Percentiles rank a stretch among this genome's conserved stretches.
Evolutionary conservation across 176 grass and related monocot species (phyloP).

Genomic region (Raddia guianensis): DNA sequence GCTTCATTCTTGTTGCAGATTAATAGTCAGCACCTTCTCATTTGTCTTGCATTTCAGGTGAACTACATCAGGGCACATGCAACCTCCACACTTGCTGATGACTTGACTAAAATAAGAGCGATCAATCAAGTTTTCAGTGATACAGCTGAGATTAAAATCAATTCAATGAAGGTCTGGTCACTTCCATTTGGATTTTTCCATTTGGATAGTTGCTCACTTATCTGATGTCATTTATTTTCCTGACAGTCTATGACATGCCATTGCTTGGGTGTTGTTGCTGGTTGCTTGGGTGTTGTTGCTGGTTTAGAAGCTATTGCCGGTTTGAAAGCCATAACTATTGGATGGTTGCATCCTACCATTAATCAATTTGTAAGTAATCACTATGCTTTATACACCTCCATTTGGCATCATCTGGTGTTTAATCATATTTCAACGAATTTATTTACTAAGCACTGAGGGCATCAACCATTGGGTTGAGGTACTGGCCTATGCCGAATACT

Average conservation of each 20-base stretch:
- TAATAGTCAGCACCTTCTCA: not conserved
- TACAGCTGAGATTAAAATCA: too few relatives aligned
- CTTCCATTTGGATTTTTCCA: too few relatives aligned
- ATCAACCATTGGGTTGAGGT: too few relatives aligned
- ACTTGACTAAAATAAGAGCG: slow-evolving; percentile 62
- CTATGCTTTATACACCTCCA: not conserved
- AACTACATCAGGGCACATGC: slow-evolving; percentile 73
- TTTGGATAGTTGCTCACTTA: not conserved
- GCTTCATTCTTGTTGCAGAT: too few relatives aligned
- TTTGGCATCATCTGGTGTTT: not conserved
- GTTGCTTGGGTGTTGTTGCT: too few relatives aligned
- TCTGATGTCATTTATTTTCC: slow-evolving; percentile 17
- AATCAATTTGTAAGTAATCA: slow-evolving; percentile 61
- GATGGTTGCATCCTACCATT: slow-evolving; percentile 66
- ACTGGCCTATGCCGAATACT: too few relatives aligned
- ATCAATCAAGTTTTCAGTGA: slow-evolving; percentile 62
- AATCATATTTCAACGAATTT: too few relatives aligned
- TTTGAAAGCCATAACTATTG: slow-evolving; percentile 57
- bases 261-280: slow-evolving; percentile 59
- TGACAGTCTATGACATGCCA: slow-evolving; percentile 69
- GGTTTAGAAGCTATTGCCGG: slow-evolving; percentile 64
- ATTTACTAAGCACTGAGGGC: too few relatives aligned
- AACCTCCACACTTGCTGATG: slow-evolving; percentile 70
- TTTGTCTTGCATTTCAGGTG: slow-evolving; percentile 41
- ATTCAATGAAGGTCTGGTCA: slow-evolving; percentile 62